Percentiles rank a stretch among this genome's conserved stretches.
These are phyloP conservation scores for Metschnikowia baotianmanensis DNA, from an alignment of 805 yeast species.

Conservation along the genomic window DNA sequence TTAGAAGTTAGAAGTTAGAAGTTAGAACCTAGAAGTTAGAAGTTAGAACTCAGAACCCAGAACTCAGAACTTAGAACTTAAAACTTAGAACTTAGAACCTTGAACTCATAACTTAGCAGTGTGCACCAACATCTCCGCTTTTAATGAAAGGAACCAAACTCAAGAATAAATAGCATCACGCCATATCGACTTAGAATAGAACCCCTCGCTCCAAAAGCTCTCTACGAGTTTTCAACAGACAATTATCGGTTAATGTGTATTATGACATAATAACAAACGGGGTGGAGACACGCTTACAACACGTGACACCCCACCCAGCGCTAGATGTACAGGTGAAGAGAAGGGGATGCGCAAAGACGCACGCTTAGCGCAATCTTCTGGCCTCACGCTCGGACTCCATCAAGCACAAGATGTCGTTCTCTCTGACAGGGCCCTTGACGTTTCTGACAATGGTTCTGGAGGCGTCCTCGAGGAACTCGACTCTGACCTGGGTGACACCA, in stretches of 20 bases:
- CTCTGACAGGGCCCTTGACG: constrained; percentile 97
- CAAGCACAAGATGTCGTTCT: constrained; percentile 96
- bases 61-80: too few relatives aligned
- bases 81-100: too few relatives aligned
- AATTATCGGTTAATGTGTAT: constrained; percentile 13
- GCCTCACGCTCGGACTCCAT: constrained; percentile 99
- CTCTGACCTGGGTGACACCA: constrained; percentile 99
- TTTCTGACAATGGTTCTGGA: constrained; percentile 95
- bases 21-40: too few relatives aligned
- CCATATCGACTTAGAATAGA: too few relatives aligned
- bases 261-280: constrained; percentile 18
- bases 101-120: too few relatives aligned
- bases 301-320: constrained; percentile 8
- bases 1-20: too few relatives aligned
- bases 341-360: constrained; percentile 2
- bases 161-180: too few relatives aligned
- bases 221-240: too few relatives aligned
- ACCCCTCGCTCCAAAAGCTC: too few relatives aligned
- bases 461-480: constrained; percentile 92
- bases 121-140: too few relatives aligned
- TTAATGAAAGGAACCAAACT: too few relatives aligned
- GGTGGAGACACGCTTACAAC: not conserved
- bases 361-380: constrained; percentile 77
- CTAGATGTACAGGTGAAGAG: constrained; percentile 19
- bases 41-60: too few relatives aligned